Evolutionary conservation across 495 filamentous ascomycete genomes (phyloP).

Genomic region (Penicillium argentinense): DNA sequence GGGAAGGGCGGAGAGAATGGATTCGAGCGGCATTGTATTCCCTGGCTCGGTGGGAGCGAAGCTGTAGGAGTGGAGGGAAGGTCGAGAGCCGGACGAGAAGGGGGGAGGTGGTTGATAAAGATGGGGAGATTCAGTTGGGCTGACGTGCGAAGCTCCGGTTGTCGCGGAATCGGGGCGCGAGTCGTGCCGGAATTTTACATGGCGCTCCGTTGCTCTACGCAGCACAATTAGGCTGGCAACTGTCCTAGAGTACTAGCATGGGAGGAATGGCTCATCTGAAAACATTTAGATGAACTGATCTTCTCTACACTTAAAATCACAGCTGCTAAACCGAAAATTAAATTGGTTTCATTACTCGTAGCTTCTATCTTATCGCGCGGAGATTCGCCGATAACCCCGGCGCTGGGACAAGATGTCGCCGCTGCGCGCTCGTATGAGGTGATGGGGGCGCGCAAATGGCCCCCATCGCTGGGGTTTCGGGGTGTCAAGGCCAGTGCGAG

Average conservation of each 20-base stretch:
- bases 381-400: neutral
- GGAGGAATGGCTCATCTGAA: too few species aligned
- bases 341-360: too few species aligned
- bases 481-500: too few species aligned
- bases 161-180: neutral
- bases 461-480: neutral
- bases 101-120: neutral
- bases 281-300: too few species aligned
- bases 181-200: too few species aligned
- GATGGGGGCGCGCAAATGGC: neutral
- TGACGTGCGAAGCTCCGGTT: constrained; percentile 2
- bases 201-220: too few species aligned
- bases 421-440: neutral
- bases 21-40: constrained; percentile 12
- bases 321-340: too few species aligned
- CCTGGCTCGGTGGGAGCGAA: neutral
- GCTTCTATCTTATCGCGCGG: constrained; percentile 1
- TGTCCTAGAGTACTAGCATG: too few species aligned
- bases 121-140: neutral
- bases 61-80: constrained; percentile 1
- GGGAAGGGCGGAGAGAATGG: constrained; percentile 11
- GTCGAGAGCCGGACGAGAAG: neutral
- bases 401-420: neutral
- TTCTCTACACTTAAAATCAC: too few species aligned
- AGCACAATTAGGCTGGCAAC: too few species aligned